Evolutionary conservation across 768 basidiomycete genomes (phyloP), one percentile per base, ranked within the genome.

Genomic region (Paxillus involutus): DNA sequence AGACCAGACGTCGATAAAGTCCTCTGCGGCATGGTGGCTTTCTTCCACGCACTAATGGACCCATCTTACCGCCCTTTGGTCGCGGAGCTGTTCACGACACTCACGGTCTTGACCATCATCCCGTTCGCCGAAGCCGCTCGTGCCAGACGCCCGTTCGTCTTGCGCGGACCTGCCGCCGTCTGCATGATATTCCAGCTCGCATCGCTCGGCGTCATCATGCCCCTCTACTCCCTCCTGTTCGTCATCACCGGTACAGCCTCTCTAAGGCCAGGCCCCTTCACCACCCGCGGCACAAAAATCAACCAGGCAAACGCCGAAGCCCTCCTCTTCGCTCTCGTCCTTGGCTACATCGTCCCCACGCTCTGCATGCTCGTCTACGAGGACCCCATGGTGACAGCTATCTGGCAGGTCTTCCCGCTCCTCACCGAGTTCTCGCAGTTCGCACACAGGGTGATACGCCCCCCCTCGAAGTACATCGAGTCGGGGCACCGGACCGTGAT

Each of bases 371-470:
- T 83, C 53, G 30, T 71, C 43, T 52, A 80, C 26, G 61, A 68
- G 24, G 76, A 77, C 47, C 72, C 78, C 0, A 57, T 57, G 44
- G 63, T 82, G 42, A 83, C 80, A 13, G 78, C 78, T 10, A 66
- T 77, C 32, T 85, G 83, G 83, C 82, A 83, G 56, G 56, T 72
- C 26, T 83, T 78, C 56, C 83, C 83, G 9, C 32, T 78, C n/a
- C 70, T 72, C 55, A 66, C 79, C 40, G 73, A 73, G n/a, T 3
- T 80, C n/a, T 75, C 77, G 1, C 66, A 73, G 29, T 59, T 61
- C 8, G 44, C 58, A 0, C 77, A 85, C 58, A 68, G 77, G 14
- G 39, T 73, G 39, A 57, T 79, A 49, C 74, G 79, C 21, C 62
- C 62, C 16, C 59, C 66, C 3, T 56, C 62, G 12, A 54, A 52